phyloP scores from a whole-genome alignment of 139 green algal species.

The Trebouxia sp. region DNA sequence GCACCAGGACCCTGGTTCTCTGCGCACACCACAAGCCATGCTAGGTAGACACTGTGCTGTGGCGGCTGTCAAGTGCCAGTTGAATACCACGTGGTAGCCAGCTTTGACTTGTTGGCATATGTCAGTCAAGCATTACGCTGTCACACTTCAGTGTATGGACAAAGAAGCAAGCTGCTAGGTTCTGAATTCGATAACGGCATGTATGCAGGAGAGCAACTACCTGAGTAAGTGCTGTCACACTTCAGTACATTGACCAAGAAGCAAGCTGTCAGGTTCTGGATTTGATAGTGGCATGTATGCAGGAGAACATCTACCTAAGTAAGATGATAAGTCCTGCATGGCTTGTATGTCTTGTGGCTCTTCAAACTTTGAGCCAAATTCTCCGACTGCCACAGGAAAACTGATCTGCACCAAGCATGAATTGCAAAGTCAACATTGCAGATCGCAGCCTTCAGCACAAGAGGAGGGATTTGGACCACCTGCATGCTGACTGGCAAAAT shows the following conservation, averaged over 20 bases:
- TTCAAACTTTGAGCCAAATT: conserved; percentile 42
- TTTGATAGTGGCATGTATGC: neutral
- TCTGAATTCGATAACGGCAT: neutral
- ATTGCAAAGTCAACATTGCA: too few species aligned
- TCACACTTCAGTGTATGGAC: neutral
- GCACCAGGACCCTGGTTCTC: neutral
- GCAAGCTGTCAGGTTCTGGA: neutral
- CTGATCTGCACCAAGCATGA: neutral
- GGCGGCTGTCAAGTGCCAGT: neutral
- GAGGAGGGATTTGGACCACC: too few species aligned
- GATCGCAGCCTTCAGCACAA: too few species aligned
- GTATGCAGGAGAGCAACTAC: neutral
- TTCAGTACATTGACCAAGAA: neutral
- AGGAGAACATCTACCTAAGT: conserved; percentile 21
- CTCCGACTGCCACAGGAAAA: conserved; percentile 44
- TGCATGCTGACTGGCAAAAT: too few species aligned
- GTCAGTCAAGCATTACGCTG: too few species aligned
- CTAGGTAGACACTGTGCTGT: too few species aligned
- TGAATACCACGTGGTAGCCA: neutral
- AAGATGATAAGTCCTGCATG: conserved; percentile 32
- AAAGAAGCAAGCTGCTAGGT: neutral
- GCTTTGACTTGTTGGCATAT: neutral
- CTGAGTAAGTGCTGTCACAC: neutral
- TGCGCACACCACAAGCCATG: neutral
- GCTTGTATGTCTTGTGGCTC: conserved; percentile 25